Conservation (phyloP, 2,329 filamentous ascomycete genomes). For the Lizonia empirigonia region DNA sequence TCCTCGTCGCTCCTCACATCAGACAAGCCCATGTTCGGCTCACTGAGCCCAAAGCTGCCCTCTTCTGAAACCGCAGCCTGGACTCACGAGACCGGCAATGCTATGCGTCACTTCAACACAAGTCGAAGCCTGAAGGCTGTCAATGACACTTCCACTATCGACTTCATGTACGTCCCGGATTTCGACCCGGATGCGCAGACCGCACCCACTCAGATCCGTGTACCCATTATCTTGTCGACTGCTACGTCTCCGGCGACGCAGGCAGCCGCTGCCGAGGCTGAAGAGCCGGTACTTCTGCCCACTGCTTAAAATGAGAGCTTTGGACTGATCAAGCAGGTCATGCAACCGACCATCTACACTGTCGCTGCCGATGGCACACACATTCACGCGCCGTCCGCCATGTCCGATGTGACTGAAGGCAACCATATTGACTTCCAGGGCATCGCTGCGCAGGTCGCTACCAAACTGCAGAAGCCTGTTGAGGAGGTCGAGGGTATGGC, state of each 20-base stretch:
- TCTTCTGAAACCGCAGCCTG: constrained; percentile 54
- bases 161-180: constrained; percentile 66
- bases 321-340: constrained; percentile 45
- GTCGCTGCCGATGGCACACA: constrained; percentile 56
- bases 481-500: constrained; percentile 51
- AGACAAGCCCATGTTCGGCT: constrained; percentile 55
- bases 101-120: constrained; percentile 65
- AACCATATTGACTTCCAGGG: constrained; percentile 61
- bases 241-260: constrained; percentile 18
- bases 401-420: constrained; percentile 65
- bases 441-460: constrained; percentile 57
- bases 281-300: constrained; percentile 29
- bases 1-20: constrained; percentile 57
- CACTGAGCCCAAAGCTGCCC: constrained; percentile 57
- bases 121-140: constrained; percentile 61
- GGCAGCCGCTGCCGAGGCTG: constrained; percentile 32
- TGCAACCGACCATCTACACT: constrained; percentile 64
- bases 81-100: constrained; percentile 32
- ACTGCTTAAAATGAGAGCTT: constrained; percentile 15
- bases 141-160: constrained; percentile 65
- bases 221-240: constrained; percentile 56
- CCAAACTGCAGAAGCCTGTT: constrained; percentile 40
- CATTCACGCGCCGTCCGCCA: constrained; percentile 57
- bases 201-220: constrained; percentile 48
- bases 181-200: constrained; percentile 51